phyloP scores from a whole-genome alignment of 2,329 filamentous ascomycete species.

The Aspergillus luchuensis region DNA sequence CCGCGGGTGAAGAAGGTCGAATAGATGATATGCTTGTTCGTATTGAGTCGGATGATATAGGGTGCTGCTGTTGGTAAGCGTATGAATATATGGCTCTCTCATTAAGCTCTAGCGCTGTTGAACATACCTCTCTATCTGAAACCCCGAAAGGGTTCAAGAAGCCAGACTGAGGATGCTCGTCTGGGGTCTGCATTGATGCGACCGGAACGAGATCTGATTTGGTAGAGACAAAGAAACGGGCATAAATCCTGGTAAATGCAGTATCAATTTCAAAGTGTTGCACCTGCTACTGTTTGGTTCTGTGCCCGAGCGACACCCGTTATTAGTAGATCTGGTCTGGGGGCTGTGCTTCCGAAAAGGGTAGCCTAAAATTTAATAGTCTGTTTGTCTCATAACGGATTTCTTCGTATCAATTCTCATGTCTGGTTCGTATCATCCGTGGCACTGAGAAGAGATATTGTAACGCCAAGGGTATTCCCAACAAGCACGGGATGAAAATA shows the following conservation, averaged over 20 bases:
- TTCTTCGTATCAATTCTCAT: not conserved
- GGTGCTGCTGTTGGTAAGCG: slow-evolving; percentile 8
- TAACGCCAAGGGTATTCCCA: not conserved
- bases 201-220: slow-evolving; percentile 14
- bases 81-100: slow-evolving; percentile 9
- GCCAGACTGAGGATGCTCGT: slow-evolving; percentile 14
- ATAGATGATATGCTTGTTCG: slow-evolving; percentile 10
- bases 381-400: not conserved
- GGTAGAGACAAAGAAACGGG: not conserved
- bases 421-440: not conserved
- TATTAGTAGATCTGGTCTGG: not conserved
- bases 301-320: not conserved
- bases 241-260: not conserved
- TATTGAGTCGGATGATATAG: slow-evolving; percentile 7
- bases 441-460: not conserved
- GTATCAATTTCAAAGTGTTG: not conserved
- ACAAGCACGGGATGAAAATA: not conserved
- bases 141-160: slow-evolving; percentile 17
- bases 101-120: not conserved
- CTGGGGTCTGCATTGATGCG: slow-evolving; percentile 22
- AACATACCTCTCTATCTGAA: slow-evolving; percentile 18
- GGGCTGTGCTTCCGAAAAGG: not conserved
- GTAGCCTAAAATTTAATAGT: not conserved
- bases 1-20: slow-evolving; percentile 24
- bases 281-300: not conserved